These are phyloP conservation scores for Pseudonitzschia delicatissima DNA, from an alignment of 108 stramenopile species.

Conservation along the genomic window DNA sequence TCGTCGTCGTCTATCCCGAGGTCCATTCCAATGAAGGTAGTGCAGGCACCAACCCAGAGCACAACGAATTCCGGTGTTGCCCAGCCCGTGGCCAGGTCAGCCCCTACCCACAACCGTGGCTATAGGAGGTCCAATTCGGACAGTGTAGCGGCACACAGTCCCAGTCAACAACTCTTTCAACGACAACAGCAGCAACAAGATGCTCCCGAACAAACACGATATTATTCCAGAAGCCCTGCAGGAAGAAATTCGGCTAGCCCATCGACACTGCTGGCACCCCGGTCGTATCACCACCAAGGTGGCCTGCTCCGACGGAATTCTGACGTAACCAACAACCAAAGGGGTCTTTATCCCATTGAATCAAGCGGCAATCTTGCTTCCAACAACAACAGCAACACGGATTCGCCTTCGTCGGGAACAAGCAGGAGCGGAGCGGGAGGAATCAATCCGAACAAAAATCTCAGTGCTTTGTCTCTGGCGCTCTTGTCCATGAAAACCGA, in stretches of 20 bases:
- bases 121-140: conserved; percentile 28
- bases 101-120: conserved; percentile 10
- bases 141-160: not conserved
- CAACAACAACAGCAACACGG: not conserved
- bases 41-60: not conserved
- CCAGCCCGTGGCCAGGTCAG: conserved; percentile 17
- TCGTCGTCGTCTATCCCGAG: not conserved
- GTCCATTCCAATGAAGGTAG: not conserved
- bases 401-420: not conserved
- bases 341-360: too few relatives aligned
- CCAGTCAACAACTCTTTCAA: not conserved
- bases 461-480: conserved; percentile 42
- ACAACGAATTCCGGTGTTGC: not conserved
- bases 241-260: not conserved
- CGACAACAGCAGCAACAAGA: conserved; percentile 9
- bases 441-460: conserved; percentile 13
- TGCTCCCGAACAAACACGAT: conserved; percentile 6
- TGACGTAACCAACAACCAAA: too few relatives aligned
- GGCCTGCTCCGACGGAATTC: not conserved
- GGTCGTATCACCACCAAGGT: conserved; percentile 1
- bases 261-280: not conserved
- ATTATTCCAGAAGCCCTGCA: not conserved
- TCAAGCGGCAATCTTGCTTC: too few relatives aligned
- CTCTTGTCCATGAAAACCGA: conserved; percentile 23
- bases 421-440: not conserved